Evolutionary conservation across 805 yeast genomes (phyloP).

Genomic region (Candida hungchunana): DNA sequence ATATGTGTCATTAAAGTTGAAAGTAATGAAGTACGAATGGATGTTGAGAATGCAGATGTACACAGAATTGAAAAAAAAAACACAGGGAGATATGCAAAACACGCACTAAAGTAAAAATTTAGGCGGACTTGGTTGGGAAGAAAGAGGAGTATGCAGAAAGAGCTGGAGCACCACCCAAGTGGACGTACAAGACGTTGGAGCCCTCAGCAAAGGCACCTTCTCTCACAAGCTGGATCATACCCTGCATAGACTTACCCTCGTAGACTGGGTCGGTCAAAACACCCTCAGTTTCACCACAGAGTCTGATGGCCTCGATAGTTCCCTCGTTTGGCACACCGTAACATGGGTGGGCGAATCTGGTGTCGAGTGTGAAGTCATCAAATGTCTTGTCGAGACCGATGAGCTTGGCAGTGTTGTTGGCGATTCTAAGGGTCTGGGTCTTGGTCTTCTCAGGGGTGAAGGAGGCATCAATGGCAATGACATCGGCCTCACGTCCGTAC

Average conservation of each 20-base stretch:
- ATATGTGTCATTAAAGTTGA: too few relatives aligned
- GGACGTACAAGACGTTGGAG: slow-evolving; percentile 16
- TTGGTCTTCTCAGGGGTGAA: slow-evolving; percentile 19
- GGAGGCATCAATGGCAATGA: slow-evolving; percentile 19
- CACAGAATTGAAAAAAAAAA: too few relatives aligned
- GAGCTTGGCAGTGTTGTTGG: slow-evolving; percentile 18
- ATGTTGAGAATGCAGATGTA: too few relatives aligned
- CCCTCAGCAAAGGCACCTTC: slow-evolving; percentile 15
- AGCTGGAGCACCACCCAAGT: slow-evolving; percentile 20
- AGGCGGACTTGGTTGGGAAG: slow-evolving; percentile 18
- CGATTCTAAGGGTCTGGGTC: slow-evolving; percentile 16
- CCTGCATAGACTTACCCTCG: slow-evolving; percentile 20
- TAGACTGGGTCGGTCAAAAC: slow-evolving; percentile 18
- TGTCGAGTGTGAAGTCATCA: slow-evolving; percentile 13
- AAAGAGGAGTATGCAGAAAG: slow-evolving; percentile 17
- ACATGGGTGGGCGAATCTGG: slow-evolving; percentile 17
- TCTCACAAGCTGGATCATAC: slow-evolving; percentile 12
- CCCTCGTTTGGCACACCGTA: slow-evolving; percentile 19
- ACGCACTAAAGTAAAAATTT: too few relatives aligned
- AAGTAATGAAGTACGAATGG: too few relatives aligned
- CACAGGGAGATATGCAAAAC: too few relatives aligned
- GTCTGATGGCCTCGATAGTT: slow-evolving; percentile 19
- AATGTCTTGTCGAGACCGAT: slow-evolving; percentile 15
- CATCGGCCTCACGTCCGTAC: slow-evolving; percentile 16
- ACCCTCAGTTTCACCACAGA: slow-evolving; percentile 18